Base-by-base conservation (phyloP, 1,139 yeast genomes). In the Hansenula sp. region DNA sequence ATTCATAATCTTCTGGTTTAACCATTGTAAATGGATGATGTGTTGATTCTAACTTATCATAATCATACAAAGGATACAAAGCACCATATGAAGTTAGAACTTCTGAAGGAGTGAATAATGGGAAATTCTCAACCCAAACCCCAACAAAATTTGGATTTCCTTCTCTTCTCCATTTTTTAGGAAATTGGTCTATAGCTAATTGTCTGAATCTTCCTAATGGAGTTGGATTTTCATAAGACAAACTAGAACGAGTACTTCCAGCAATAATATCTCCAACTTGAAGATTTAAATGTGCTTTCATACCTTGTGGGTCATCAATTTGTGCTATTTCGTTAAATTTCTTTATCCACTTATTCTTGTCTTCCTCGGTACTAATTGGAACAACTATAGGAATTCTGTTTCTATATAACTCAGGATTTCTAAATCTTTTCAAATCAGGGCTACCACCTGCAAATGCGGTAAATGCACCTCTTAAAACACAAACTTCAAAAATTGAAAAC, bases 11-110 rank as follows among this genome's bases (percentile, higher is more conserved):
- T 20, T 75, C 79, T 1, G 77, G 55, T 36, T 81, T 74, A 2
- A 83, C 86, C 97, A 92, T 92, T 0, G 98, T 92, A 63, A 92
- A 92, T 7, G 98, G 98, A 59, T 92, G 98, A 59, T 92, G 98
- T 0, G 97, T 90, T 0, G 97, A 77, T 38, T 75, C 79, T 39
- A 70, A 71, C 6, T 59, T 54, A 2, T 55, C 43, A 29, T 53
- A 59, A 51, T 79, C 74, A 56, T 86, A 90, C 1, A 42, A 48
- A 2, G 97, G 97, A 53, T 79, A 88, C 3, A 58, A 65, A 7
- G 44, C 49, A 11, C 56, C 64, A 4, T 46, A 34, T 1, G 44
- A 42, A 0, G 52, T 41, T 13, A 58, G 57, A 1, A 56, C 47
- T 43, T 80, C 89, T 2, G 64, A 56, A 0, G 97, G 97, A 42